phyloP scores from a whole-genome alignment of 257 asterid species.

The Nicotiana undulata region DNA sequence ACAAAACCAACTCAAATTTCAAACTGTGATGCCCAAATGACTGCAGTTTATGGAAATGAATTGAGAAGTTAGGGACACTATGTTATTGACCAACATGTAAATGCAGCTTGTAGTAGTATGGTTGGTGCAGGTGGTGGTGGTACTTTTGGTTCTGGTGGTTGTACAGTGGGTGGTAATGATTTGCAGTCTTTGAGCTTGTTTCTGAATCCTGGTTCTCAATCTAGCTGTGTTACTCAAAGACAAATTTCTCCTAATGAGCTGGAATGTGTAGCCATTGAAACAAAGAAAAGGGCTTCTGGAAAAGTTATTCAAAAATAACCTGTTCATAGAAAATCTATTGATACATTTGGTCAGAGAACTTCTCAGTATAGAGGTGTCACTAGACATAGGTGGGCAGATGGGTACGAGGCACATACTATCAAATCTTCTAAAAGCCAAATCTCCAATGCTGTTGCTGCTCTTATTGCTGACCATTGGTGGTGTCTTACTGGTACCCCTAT shows the following conservation, averaged over 20 bases:
- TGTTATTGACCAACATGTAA: conserved; percentile 31
- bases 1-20: conserved; percentile 12
- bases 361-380: no score
- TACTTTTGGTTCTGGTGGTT: conserved; percentile 9
- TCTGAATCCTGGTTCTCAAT: conserved; percentile 81
- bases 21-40: conserved; percentile 21
- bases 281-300: no score
- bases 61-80: conserved; percentile 41
- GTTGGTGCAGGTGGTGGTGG: conserved; percentile 14
- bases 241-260: no score
- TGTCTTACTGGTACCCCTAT: conserved; percentile 99
- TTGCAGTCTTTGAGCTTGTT: conserved; percentile 61
- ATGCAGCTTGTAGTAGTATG: background rate
- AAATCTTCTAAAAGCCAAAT: conserved; percentile 92
- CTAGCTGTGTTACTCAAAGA: conserved; percentile 67
- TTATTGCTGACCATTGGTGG: conserved; percentile 87
- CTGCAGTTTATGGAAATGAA: conserved; percentile 20
- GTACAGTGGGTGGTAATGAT: conserved; percentile 28
- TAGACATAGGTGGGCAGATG: no score
- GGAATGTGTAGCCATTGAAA: no score
- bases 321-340: no score
- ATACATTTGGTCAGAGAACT: no score
- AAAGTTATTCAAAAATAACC: no score
- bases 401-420: conserved; percentile 97
- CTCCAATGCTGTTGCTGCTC: conserved; percentile 84